Evolutionary conservation across 768 basidiomycete genomes (phyloP).

Genomic region (Russula griseocarnosa): DNA sequence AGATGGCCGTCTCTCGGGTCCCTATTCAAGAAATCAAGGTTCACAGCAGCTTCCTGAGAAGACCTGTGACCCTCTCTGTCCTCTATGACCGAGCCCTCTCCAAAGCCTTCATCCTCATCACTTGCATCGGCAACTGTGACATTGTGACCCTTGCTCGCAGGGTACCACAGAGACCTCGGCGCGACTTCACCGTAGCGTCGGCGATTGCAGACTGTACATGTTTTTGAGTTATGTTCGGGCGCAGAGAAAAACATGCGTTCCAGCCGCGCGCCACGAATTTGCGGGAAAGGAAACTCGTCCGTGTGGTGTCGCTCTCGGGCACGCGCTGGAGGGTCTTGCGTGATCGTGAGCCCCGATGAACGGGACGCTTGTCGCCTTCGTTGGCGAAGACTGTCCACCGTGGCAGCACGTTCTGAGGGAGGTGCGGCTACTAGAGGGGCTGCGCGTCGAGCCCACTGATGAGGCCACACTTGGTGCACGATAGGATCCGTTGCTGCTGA

Average conservation of each 20-base stretch:
- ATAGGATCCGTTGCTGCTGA: conserved; percentile 20
- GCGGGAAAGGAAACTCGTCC: conserved; percentile 63
- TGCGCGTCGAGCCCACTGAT: conserved; percentile 12
- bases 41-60: not conserved
- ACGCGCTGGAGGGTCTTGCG: conserved; percentile 10
- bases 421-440: not conserved
- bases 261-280: conserved; percentile 71
- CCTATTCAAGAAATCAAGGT: conserved; percentile 22
- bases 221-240: conserved; percentile 67
- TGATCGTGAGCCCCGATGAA: not conserved
- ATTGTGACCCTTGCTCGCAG: conserved; percentile 28
- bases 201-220: conserved; percentile 64
- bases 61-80: conserved; percentile 3
- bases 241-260: conserved; percentile 80
- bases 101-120: conserved; percentile 28
- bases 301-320: conserved; percentile 30
- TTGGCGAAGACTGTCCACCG: not conserved
- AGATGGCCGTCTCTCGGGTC: conserved; percentile 37
- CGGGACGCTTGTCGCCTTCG: not conserved
- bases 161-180: conserved; percentile 31
- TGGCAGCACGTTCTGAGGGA: not conserved
- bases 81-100: conserved; percentile 23
- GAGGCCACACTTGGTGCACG: conserved; percentile 26
- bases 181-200: conserved; percentile 33
- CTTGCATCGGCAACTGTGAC: conserved; percentile 18